phyloP scores from a whole-genome alignment of 176 grass and related monocot species.

The Microstegium vimineum region DNA sequence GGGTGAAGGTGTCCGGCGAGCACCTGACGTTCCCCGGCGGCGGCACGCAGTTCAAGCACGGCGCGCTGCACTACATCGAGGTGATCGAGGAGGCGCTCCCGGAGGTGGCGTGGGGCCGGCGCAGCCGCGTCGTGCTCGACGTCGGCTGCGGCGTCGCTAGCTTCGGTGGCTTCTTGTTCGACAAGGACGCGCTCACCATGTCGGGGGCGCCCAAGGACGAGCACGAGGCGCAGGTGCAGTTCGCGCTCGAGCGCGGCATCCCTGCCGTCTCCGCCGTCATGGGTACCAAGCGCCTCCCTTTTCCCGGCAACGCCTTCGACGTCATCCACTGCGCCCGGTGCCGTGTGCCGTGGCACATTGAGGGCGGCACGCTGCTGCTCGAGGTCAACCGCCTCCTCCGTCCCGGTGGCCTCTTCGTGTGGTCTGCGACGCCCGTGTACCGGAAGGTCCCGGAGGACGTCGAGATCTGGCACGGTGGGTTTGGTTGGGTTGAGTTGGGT shows the following conservation, averaged over 20 bases:
- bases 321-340: constrained; percentile 79
- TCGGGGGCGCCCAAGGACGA: constrained; percentile 94
- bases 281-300: constrained; percentile 80
- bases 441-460: constrained; percentile 63
- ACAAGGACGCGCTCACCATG: constrained; percentile 72
- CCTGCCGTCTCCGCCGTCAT: constrained; percentile 81
- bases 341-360: constrained; percentile 82
- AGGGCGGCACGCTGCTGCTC: constrained; percentile 74
- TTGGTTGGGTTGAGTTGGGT: background rate
- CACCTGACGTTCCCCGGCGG: constrained; percentile 80
- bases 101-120: constrained; percentile 62
- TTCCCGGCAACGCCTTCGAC: constrained; percentile 63
- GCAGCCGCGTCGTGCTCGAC: constrained; percentile 74
- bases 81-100: constrained; percentile 57
- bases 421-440: constrained; percentile 91
- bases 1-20: constrained; percentile 76
- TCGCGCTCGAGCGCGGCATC: constrained; percentile 84
- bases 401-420: constrained; percentile 75
- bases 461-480: constrained; percentile 70
- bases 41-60: constrained; percentile 74
- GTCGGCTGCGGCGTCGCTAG: constrained; percentile 92
- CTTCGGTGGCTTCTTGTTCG: constrained; percentile 82
- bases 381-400: constrained; percentile 80
- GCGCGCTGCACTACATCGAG: constrained; percentile 70
- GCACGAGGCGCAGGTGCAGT: constrained; percentile 96